phyloP scores from a whole-genome alignment of 345 rosid species.

The Eucalyptus sp. region DNA sequence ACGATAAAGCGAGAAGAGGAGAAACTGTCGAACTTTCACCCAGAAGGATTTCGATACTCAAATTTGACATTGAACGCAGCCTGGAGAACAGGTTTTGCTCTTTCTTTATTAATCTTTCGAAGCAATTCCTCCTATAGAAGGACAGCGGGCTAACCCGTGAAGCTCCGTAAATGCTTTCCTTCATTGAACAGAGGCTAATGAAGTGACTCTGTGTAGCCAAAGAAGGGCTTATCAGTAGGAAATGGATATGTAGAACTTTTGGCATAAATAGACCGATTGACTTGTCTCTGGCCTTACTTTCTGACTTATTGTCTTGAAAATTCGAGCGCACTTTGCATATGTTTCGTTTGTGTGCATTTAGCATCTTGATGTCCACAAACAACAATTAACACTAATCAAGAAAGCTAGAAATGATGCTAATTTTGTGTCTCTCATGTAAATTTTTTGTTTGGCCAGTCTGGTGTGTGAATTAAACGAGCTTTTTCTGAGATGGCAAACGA shows the following conservation, averaged over 20 bases:
- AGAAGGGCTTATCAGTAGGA: background rate
- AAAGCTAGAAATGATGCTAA: background rate
- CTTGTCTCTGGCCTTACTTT: background rate
- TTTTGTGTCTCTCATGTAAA: background rate
- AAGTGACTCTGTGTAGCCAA: background rate
- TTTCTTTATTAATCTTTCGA: background rate
- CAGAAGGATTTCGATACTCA: slow-evolving; percentile 73
- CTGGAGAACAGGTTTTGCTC: slow-evolving; percentile 67
- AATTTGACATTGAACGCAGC: slow-evolving; percentile 81
- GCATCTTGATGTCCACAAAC: background rate
- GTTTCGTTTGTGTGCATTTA: background rate
- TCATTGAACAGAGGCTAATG: background rate
- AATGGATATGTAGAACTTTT: background rate
- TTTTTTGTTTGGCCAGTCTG: background rate
- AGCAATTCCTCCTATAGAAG: background rate
- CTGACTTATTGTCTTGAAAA: background rate
- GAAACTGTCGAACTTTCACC: slow-evolving; percentile 85
- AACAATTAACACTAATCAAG: background rate
- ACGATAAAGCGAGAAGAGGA: slow-evolving; percentile 95
- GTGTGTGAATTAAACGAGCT: background rate
- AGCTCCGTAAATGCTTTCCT: background rate
- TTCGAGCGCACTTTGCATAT: background rate
- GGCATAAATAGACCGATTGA: background rate
- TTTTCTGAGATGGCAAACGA: background rate
- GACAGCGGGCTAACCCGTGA: background rate